Percentiles rank a stretch among this genome's conserved stretches.
These are phyloP conservation scores for Starmerella apis DNA, from an alignment of 805 yeast species.

Conservation along the genomic window DNA sequence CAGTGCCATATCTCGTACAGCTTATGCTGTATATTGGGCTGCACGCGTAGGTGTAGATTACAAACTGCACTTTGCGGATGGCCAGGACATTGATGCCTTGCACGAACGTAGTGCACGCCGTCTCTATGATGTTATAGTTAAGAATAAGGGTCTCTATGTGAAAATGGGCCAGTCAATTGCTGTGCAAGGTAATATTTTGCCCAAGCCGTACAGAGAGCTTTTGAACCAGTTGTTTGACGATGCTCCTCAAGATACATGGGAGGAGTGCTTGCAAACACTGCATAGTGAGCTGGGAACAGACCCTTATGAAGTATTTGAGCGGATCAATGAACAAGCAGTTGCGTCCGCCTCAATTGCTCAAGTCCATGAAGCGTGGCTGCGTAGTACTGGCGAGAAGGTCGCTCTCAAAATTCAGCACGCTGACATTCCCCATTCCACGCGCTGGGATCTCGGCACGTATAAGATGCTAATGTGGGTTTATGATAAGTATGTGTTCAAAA, in stretches of 20 bases:
- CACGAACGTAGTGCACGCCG: slow-evolving; percentile 52
- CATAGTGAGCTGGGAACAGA: slow-evolving; percentile 36
- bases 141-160: slow-evolving; percentile 54
- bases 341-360: slow-evolving; percentile 89
- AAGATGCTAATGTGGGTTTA: slow-evolving; percentile 42
- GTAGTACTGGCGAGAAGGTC: slow-evolving; percentile 52
- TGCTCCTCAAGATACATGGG: slow-evolving; percentile 51
- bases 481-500: slow-evolving; percentile 45
- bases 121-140: slow-evolving; percentile 37
- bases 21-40: slow-evolving; percentile 39
- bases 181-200: slow-evolving; percentile 59
- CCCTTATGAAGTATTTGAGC: slow-evolving; percentile 37
- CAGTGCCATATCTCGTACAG: slow-evolving; percentile 45
- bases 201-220: slow-evolving; percentile 49
- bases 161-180: slow-evolving; percentile 74
- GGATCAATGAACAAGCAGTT: slow-evolving; percentile 47
- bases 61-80: slow-evolving; percentile 41
- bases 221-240: slow-evolving; percentile 53
- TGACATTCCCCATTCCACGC: slow-evolving; percentile 49
- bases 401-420: slow-evolving; percentile 87
- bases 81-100: slow-evolving; percentile 40
- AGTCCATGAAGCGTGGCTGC: slow-evolving; percentile 67
- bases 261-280: slow-evolving; percentile 30
- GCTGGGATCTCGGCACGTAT: slow-evolving; percentile 53
- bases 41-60: slow-evolving; percentile 46